phyloP scores from a whole-genome alignment of 2,329 filamentous ascomycete genomes.

The Calcarisporium arbuscula region DNA sequence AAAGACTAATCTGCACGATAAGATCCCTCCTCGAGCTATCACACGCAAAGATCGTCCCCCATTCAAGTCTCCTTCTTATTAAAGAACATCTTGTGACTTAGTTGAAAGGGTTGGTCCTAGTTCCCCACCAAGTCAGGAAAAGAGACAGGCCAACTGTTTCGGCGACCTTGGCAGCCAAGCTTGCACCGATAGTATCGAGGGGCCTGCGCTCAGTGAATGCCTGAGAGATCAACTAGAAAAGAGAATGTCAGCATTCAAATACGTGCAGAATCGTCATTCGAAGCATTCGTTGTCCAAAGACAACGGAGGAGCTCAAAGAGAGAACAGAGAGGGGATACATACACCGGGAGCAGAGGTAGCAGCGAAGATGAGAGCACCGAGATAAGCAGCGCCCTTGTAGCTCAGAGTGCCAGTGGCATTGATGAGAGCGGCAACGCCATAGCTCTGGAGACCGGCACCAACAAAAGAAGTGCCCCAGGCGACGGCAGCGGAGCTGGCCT shows the following conservation, averaged over 20 bases:
- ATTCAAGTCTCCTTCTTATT: too few relatives aligned
- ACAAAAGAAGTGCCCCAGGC: slow-evolving; percentile 87
- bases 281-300: neutral
- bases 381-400: slow-evolving; percentile 96
- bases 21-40: too few relatives aligned
- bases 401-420: slow-evolving; percentile 91
- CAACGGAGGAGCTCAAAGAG: too few relatives aligned
- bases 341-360: slow-evolving; percentile 83
- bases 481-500: slow-evolving; percentile 78
- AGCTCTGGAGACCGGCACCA: slow-evolving; percentile 83
- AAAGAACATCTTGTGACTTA: slow-evolving; percentile 36
- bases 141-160: slow-evolving; percentile 90
- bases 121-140: slow-evolving; percentile 97
- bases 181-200: slow-evolving; percentile 82
- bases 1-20: too few relatives aligned
- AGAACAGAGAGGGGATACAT: slow-evolving; percentile 26
- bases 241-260: slow-evolving; percentile 9
- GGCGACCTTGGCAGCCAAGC: slow-evolving; percentile 74
- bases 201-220: slow-evolving; percentile 88
- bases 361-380: slow-evolving; percentile 85
- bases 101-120: slow-evolving; percentile 86
- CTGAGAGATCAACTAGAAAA: slow-evolving; percentile 70
- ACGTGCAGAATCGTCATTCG: neutral
- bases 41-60: slow-evolving; percentile 14
- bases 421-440: slow-evolving; percentile 83